These are phyloP conservation scores for Thermothelomyces thermophilus DNA, from an alignment of 2,329 filamentous ascomycete genomes.

Conservation along the genomic window DNA sequence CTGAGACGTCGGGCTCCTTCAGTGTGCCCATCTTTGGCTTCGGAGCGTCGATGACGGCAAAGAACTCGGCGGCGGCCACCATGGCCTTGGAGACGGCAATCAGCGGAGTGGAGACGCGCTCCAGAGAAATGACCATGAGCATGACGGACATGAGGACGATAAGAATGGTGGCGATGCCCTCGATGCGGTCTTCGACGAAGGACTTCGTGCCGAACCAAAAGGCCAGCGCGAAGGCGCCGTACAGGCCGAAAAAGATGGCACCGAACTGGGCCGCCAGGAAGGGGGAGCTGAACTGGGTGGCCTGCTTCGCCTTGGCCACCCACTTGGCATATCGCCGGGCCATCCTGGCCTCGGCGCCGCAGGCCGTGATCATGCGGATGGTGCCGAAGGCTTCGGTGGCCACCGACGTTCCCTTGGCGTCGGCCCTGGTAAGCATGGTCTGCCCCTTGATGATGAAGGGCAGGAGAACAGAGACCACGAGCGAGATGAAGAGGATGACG, in stretches of 20 bases:
- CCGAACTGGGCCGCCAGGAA: constrained; percentile 48
- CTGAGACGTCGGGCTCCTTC: constrained; percentile 43
- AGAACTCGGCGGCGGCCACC: constrained; percentile 53
- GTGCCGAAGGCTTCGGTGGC: constrained; percentile 55
- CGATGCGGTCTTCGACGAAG: constrained; percentile 39
- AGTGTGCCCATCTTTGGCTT: constrained; percentile 36
- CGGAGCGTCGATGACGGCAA: constrained; percentile 46
- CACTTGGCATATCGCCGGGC: constrained; percentile 47
- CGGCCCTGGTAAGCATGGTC: constrained; percentile 41
- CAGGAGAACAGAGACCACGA: constrained; percentile 43
- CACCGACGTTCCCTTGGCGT: constrained; percentile 51
- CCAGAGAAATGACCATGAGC: constrained; percentile 50
- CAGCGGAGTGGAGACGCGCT: constrained; percentile 51
- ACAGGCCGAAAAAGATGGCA: constrained; percentile 49
- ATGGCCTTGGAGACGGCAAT: constrained; percentile 53
- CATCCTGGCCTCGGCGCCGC: constrained; percentile 52
- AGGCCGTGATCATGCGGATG: constrained; percentile 57
- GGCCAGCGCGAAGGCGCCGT: constrained; percentile 47
- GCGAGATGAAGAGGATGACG: constrained; percentile 48
- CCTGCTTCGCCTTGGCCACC: constrained; percentile 46
- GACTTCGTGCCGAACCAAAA: constrained; percentile 59
- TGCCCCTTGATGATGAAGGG: constrained; percentile 51
- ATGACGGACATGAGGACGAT: constrained; percentile 54
- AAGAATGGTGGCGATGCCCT: constrained; percentile 47
- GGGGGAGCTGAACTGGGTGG: constrained; percentile 44